Percentiles rank a stretch among this genome's conserved stretches.
These are phyloP conservation scores for Acacia acuminata DNA, from an alignment of 306 rosid species.

Conservation along the genomic window DNA sequence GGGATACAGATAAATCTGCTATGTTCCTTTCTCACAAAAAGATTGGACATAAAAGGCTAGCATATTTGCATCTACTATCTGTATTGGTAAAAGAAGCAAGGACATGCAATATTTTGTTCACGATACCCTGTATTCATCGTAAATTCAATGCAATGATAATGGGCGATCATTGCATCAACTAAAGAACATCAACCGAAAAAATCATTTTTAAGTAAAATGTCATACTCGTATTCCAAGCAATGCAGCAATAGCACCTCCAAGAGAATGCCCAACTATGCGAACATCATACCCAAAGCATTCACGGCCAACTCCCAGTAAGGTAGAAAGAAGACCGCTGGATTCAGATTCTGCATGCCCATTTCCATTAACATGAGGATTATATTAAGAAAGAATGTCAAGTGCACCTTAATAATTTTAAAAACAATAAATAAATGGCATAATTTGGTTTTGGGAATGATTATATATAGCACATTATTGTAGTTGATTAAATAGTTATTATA, in stretches of 20 bases:
- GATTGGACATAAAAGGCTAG: background rate
- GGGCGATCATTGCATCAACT: slow-evolving; percentile 15
- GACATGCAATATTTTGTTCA: background rate
- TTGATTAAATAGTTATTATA: background rate
- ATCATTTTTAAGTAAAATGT: slow-evolving; percentile 23
- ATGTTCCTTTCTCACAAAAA: background rate
- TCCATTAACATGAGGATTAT: slow-evolving; percentile 20
- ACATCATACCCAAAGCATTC: slow-evolving; percentile 83
- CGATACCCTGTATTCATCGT: slow-evolving; percentile 2
- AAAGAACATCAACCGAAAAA: slow-evolving; percentile 5
- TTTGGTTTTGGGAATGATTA: slow-evolving; percentile 14
- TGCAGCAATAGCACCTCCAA: slow-evolving; percentile 89
- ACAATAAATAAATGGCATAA: background rate
- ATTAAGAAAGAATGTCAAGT: slow-evolving; percentile 10
- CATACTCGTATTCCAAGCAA: slow-evolving; percentile 86
- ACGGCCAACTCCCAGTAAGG: slow-evolving; percentile 76
- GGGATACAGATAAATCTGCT: background rate
- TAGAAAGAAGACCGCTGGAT: slow-evolving; percentile 73
- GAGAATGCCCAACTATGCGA: slow-evolving; percentile 93
- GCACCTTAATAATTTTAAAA: background rate
- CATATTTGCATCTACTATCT: slow-evolving; percentile 7
- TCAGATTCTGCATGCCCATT: slow-evolving; percentile 63
- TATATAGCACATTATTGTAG: slow-evolving; percentile 19
- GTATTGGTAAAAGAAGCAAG: slow-evolving; percentile 14
- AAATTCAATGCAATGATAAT: slow-evolving; percentile 23